Percentiles rank a stretch among this genome's conserved stretches.
Conservation (phyloP, 805 yeast genomes). For the Saturnispora gosingensis region DNA sequence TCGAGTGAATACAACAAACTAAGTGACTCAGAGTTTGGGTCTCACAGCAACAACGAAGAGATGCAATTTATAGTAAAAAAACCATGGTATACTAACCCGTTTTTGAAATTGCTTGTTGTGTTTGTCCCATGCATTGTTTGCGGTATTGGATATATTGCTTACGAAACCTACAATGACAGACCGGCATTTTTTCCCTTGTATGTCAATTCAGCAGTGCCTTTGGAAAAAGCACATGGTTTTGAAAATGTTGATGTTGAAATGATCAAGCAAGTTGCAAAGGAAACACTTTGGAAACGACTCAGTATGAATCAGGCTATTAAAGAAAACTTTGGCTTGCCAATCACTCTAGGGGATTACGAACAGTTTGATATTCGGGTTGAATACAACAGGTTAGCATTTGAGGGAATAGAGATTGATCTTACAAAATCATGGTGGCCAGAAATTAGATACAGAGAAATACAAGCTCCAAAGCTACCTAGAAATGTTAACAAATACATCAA, state of each 20-base stretch:
- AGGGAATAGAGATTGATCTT: slow-evolving; percentile 27
- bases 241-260: slow-evolving; percentile 24
- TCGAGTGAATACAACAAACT: not conserved
- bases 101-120: slow-evolving; percentile 10
- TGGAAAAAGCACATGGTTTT: slow-evolving; percentile 20
- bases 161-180: slow-evolving; percentile 22
- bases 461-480: slow-evolving; percentile 16
- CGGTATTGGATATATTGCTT: slow-evolving; percentile 22
- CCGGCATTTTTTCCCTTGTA: slow-evolving; percentile 28
- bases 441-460: slow-evolving; percentile 20
- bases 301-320: slow-evolving; percentile 25
- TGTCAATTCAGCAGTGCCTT: slow-evolving; percentile 21
- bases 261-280: slow-evolving; percentile 19
- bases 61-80: slow-evolving; percentile 6
- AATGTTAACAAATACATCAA: slow-evolving; percentile 25
- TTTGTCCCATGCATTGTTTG: slow-evolving; percentile 13
- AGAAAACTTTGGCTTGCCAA: slow-evolving; percentile 25
- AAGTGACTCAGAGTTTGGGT: not conserved
- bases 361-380: slow-evolving; percentile 25
- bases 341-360: slow-evolving; percentile 22
- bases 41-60: not conserved
- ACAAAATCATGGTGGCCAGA: slow-evolving; percentile 24
- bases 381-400: slow-evolving; percentile 22
- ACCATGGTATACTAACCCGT: slow-evolving; percentile 15
- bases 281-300: slow-evolving; percentile 21